Evolutionary conservation across 2,329 filamentous ascomycete species (phyloP).

Genomic region (Aspergillus terreus): DNA sequence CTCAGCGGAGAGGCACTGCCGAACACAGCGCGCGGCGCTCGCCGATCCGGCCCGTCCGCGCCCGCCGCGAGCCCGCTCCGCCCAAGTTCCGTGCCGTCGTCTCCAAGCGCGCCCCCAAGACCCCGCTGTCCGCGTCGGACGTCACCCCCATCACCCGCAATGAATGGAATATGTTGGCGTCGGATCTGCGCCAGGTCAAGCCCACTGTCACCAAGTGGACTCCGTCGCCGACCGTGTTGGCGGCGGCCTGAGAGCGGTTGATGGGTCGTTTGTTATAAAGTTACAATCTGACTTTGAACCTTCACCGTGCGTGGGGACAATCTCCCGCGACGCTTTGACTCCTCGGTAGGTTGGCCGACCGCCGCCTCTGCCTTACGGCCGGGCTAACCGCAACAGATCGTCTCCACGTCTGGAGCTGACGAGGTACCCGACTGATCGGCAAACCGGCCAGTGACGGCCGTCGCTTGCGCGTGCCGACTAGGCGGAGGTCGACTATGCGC

Average conservation of each 20-base stretch:
- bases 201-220: conserved; percentile 36
- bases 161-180: conserved; percentile 40
- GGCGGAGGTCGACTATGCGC: too few relatives aligned
- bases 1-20: background rate
- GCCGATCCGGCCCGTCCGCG: conserved; percentile 21
- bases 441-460: too few relatives aligned
- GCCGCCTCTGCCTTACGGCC: too few relatives aligned
- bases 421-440: too few relatives aligned
- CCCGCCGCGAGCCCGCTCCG: conserved; percentile 18
- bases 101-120: conserved; percentile 32
- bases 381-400: too few relatives aligned
- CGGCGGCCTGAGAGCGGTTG: conserved; percentile 21
- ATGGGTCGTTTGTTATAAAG: background rate
- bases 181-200: conserved; percentile 27
- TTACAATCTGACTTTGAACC: background rate
- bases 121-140: conserved; percentile 40
- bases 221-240: conserved; percentile 31
- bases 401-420: too few relatives aligned
- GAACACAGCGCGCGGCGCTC: conserved; percentile 13
- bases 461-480: too few relatives aligned
- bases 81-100: conserved; percentile 13
- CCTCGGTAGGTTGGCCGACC: too few relatives aligned
- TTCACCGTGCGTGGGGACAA: background rate
- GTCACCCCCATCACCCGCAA: conserved; percentile 41
- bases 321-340: too few relatives aligned